Base-by-base conservation (phyloP, 306 rosid species). In the Sphenostylis stenocarpa region DNA sequence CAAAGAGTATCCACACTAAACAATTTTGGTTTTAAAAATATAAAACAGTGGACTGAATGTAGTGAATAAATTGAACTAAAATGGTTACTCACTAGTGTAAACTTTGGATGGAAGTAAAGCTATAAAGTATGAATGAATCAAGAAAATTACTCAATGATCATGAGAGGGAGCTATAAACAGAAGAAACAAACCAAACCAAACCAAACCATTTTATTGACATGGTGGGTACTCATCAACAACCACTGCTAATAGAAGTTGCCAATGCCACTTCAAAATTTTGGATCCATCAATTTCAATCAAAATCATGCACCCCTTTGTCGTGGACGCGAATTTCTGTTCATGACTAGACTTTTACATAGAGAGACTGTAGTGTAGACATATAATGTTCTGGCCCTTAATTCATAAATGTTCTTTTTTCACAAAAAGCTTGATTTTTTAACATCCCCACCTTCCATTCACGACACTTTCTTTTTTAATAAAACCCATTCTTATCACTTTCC, bases 381-480 rank as follows among this genome's bases (percentile, higher is more conserved):
- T 64, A 49, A 66, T 72, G 77, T 73, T 28, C 56, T 47, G 70
- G 68, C 39, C 77, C 80, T 66, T 76, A 67, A 77, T 67, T 81
- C 69, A 41, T 23, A 49, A 45, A 64, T 55, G 16, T 53, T 74
- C 15, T 74, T 60, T 80, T 56, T 71, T 55, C 68, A 66, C 60
- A 80, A 80, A n/a, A 84, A 84, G 85, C 31, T 58, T 64, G 70
- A 66, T 55, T 47, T 20, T 49, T 33, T 72, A 77, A 72, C 75
- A 77, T 72, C 85, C 81, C 83, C 77, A 84, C 87, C 51, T 44
- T 84, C 85, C 83, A 81, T 77, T 47, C 68, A 34, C 44, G 29
- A 52, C 63, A 48, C 12, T 10, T 57, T 76, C 79, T 47, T 70
- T 70, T 75, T 26, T 36, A 36, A 41, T 64, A 31, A 53, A 66